phyloP scores from a whole-genome alignment of 768 basidiomycete species.

The Auriscalpium orientale region DNA sequence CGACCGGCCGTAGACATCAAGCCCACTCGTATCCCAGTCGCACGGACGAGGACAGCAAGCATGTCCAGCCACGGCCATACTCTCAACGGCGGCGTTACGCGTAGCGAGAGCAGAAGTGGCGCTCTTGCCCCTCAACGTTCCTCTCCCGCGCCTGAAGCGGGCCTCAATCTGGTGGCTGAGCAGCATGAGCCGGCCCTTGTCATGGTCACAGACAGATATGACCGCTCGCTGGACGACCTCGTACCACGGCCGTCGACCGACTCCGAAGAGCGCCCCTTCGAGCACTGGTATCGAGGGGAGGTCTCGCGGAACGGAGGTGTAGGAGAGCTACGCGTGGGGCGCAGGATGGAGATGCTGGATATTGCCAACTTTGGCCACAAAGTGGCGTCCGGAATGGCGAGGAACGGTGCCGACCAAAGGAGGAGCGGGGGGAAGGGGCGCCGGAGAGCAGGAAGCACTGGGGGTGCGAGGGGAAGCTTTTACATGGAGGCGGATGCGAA shows the following conservation, averaged over 20 bases:
- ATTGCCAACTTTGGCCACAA: slow-evolving; percentile 79
- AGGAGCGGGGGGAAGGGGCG: slow-evolving; percentile 7
- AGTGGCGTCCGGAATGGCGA: slow-evolving; percentile 10
- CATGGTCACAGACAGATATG: slow-evolving; percentile 28
- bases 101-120: slow-evolving; percentile 25
- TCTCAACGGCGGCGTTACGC: slow-evolving; percentile 18
- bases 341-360: slow-evolving; percentile 77
- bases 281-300: slow-evolving; percentile 89
- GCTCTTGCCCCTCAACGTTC: slow-evolving; percentile 6
- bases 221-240: slow-evolving; percentile 43
- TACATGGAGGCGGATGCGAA: slow-evolving; percentile 55
- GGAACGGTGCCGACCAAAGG: slow-evolving; percentile 21
- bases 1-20: slow-evolving; percentile 26
- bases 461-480: slow-evolving; percentile 50
- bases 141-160: not conserved
- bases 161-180: slow-evolving; percentile 7
- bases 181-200: not conserved
- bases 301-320: slow-evolving; percentile 85
- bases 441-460: slow-evolving; percentile 56
- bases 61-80: slow-evolving; percentile 28
- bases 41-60: slow-evolving; percentile 35
- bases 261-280: slow-evolving; percentile 76
- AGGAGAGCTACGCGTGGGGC: slow-evolving; percentile 70
- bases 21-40: slow-evolving; percentile 43
- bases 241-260: slow-evolving; percentile 52